These are phyloP conservation scores for Hyaloscypha finlandica DNA, from an alignment of 495 filamentous ascomycete species.

Conservation along the genomic window DNA sequence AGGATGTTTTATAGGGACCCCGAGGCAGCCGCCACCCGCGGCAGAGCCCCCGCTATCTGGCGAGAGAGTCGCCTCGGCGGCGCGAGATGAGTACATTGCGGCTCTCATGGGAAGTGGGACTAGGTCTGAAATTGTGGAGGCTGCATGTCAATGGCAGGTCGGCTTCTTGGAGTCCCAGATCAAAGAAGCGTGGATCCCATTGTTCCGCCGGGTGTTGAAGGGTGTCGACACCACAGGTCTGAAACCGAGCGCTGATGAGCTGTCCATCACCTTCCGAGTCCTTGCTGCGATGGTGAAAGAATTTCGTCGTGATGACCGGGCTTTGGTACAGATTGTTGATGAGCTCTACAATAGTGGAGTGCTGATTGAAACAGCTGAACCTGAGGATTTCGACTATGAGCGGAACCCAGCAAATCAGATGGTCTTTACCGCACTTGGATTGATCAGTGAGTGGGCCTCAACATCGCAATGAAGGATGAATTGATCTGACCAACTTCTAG, in stretches of 20 bases:
- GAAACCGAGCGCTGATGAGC: not conserved
- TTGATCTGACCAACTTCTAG: not conserved
- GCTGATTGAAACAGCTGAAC: conserved; percentile 9
- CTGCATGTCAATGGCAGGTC: conserved; percentile 8
- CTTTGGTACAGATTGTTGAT: conserved; percentile 20
- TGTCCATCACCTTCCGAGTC: conserved; percentile 10
- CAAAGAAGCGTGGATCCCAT: conserved; percentile 9
- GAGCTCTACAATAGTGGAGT: conserved; percentile 11
- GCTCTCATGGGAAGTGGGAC: conserved; percentile 1
- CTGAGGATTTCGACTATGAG: conserved; percentile 9
- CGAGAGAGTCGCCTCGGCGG: not conserved
- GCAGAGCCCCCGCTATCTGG: not conserved
- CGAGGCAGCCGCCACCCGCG: not conserved
- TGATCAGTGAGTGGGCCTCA: conserved; percentile 14
- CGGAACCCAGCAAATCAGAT: conserved; percentile 12
- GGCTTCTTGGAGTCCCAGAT: conserved; percentile 15
- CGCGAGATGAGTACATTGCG: not conserved
- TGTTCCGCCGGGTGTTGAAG: conserved; percentile 15
- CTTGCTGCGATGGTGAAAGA: conserved; percentile 1
- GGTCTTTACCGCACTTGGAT: conserved; percentile 15
- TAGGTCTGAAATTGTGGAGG: conserved; percentile 2
- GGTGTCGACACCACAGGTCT: not conserved
- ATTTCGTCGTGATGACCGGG: conserved; percentile 8
- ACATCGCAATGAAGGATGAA: not conserved
- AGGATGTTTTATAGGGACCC: conserved; percentile 1